Percentiles rank a stretch among this genome's conserved stretches.
Evolutionary conservation across 2,329 filamentous ascomycete species (phyloP).

Genomic region (Diaporthe eres): DNA sequence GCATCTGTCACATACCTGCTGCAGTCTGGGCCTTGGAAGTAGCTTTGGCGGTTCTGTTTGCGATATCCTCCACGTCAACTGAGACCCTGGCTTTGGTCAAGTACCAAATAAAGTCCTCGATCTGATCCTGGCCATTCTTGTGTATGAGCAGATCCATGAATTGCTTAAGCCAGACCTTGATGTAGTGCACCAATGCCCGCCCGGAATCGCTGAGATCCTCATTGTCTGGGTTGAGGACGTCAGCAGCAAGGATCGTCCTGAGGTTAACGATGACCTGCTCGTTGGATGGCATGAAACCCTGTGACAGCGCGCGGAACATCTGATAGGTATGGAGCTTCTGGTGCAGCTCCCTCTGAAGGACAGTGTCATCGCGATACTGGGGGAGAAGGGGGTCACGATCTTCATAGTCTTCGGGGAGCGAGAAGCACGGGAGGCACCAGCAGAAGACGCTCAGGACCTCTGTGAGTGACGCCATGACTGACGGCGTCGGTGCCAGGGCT

Average conservation of each 20-base stretch:
- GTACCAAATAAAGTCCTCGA: slow-evolving; percentile 94
- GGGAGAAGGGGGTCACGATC: slow-evolving; percentile 86
- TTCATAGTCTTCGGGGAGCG: slow-evolving; percentile 65
- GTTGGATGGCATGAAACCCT: slow-evolving; percentile 93
- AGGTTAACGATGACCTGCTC: slow-evolving; percentile 86
- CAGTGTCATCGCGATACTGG: slow-evolving; percentile 85
- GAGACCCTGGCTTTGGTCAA: slow-evolving; percentile 80
- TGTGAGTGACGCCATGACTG: slow-evolving; percentile 37
- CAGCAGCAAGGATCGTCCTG: slow-evolving; percentile 81
- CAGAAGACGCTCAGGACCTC: slow-evolving; percentile 43
- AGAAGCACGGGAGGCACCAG: slow-evolving; percentile 75
- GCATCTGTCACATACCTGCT: slow-evolving; percentile 66
- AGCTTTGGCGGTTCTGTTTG: slow-evolving; percentile 70
- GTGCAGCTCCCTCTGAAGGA: slow-evolving; percentile 81
- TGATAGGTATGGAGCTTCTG: slow-evolving; percentile 95
- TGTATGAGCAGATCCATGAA: slow-evolving; percentile 85
- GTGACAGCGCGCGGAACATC: slow-evolving; percentile 84
- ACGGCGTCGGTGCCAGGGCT: not conserved
- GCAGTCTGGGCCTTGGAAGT: slow-evolving; percentile 79
- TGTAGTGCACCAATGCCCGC: slow-evolving; percentile 78
- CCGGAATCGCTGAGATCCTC: slow-evolving; percentile 84
- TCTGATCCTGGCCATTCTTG: slow-evolving; percentile 87
- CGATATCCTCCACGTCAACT: slow-evolving; percentile 76
- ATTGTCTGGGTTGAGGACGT: slow-evolving; percentile 82
- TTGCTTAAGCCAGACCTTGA: slow-evolving; percentile 80